These are phyloP conservation scores for Rubia balearica DNA, from an alignment of 305 asterid species.

Conservation along the genomic window DNA sequence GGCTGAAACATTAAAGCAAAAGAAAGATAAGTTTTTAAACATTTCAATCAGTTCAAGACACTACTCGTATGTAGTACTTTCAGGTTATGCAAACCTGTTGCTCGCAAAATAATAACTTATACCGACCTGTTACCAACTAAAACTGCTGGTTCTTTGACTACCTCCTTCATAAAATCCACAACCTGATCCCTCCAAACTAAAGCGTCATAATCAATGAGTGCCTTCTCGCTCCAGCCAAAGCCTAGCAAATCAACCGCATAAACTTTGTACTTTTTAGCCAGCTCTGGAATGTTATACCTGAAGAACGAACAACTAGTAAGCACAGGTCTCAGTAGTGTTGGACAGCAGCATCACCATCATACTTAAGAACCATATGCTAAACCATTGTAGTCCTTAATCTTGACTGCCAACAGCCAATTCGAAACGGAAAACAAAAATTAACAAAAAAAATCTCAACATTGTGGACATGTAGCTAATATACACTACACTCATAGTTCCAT, in stretches of 20 bases:
- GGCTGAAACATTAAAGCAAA: constrained; percentile 42
- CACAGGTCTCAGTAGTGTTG: not conserved
- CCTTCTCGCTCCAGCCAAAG: constrained; percentile 98
- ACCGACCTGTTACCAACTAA: constrained; percentile 90
- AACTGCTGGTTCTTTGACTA: constrained; percentile 80
- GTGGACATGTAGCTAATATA: not conserved
- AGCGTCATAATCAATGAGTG: constrained; percentile 83
- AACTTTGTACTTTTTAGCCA: constrained; percentile 79
- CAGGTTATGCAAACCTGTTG: not conserved
- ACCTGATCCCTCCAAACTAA: constrained; percentile 91
- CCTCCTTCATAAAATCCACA: constrained; percentile 71
- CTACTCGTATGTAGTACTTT: no score
- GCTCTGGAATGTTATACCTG: constrained; percentile 88
- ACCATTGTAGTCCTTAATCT: not conserved
- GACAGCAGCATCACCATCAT: not conserved
- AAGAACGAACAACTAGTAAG: not conserved
- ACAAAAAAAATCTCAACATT: not conserved
- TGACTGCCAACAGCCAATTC: not conserved
- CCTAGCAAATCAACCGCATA: constrained; percentile 93
- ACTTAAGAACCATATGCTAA: not conserved
- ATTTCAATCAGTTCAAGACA: not conserved
- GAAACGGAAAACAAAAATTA: not conserved
- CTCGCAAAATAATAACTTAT: not conserved
- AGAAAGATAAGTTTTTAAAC: not conserved
- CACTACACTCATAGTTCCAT: not conserved